A percentile compares a stretch with the other conserved stretches of the same genome.
Evolutionary conservation across 1,139 yeast genomes (phyloP).

Genomic region (Candida sanyaensis): DNA sequence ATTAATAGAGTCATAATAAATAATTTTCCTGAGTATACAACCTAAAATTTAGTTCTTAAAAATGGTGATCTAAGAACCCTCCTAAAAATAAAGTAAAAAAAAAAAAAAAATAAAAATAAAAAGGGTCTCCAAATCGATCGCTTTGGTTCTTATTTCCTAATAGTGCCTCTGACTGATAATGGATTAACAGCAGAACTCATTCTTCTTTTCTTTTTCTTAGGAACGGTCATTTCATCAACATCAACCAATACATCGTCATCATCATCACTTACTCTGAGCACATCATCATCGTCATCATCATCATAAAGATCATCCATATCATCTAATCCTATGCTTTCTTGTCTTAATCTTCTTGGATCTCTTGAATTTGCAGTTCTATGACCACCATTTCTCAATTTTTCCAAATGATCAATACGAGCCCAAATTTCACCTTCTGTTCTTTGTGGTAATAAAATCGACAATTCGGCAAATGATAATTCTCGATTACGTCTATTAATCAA

Average conservation of each 20-base stretch:
- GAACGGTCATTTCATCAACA: slow-evolving; percentile 29
- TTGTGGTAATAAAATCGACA: slow-evolving; percentile 70
- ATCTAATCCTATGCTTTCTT: slow-evolving; percentile 44
- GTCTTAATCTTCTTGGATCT: slow-evolving; percentile 37
- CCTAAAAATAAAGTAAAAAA: neutral
- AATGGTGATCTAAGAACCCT: neutral
- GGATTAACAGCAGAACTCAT: slow-evolving; percentile 50
- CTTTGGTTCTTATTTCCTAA: slow-evolving; percentile 7
- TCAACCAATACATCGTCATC: slow-evolving; percentile 44
- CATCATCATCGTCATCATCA: slow-evolving; percentile 39
- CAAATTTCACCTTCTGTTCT: slow-evolving; percentile 76
- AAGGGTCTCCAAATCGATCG: neutral
- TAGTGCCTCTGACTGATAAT: slow-evolving; percentile 25
- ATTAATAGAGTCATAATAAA: slow-evolving; percentile 34
- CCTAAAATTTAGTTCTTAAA: too few relatives aligned
- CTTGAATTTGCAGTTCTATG: slow-evolving; percentile 34
- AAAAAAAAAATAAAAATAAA: slow-evolving; percentile 2
- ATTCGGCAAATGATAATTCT: slow-evolving; percentile 71
- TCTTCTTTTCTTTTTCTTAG: slow-evolving; percentile 37
- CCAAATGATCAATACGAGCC: slow-evolving; percentile 60
- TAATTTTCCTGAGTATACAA: too few relatives aligned
- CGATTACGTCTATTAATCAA: slow-evolving; percentile 55
- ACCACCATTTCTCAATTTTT: slow-evolving; percentile 47
- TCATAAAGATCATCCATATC: slow-evolving; percentile 51
- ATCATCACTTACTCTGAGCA: slow-evolving; percentile 37